A percentile compares a stretch with the other conserved stretches of the same genome.
Evolutionary conservation across 2,329 filamentous ascomycete genomes (phyloP).

Genomic region (Penicillium occitanis): DNA sequence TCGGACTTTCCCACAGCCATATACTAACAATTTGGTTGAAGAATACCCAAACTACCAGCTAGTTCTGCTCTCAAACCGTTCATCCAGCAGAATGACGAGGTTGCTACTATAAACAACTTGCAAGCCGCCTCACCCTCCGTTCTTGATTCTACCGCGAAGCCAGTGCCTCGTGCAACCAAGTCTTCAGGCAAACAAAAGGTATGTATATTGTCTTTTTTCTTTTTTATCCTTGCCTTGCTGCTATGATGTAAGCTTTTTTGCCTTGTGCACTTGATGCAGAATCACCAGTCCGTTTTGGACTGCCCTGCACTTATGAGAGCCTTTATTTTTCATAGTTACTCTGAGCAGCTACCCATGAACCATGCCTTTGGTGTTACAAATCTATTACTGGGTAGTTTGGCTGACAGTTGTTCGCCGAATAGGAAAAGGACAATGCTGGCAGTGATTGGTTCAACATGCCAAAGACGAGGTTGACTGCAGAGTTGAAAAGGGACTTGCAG

Average conservation of each 20-base stretch:
- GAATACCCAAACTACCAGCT: slow-evolving; percentile 53
- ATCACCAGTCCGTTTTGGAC: slow-evolving; percentile 74
- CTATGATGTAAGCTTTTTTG: slow-evolving; percentile 77
- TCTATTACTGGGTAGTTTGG: slow-evolving; percentile 34
- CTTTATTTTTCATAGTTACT: slow-evolving; percentile 69
- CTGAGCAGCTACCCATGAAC: slow-evolving; percentile 48
- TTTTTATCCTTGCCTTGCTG: slow-evolving; percentile 29
- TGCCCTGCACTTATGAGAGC: slow-evolving; percentile 69
- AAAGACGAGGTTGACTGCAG: slow-evolving; percentile 76
- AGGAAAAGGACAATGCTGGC: slow-evolving; percentile 69
- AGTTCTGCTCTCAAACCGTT: slow-evolving; percentile 54
- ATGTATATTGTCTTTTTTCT: slow-evolving; percentile 13
- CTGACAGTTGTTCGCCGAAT: slow-evolving; percentile 12
- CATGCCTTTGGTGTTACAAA: slow-evolving; percentile 15
- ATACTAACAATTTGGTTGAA: slow-evolving; percentile 27
- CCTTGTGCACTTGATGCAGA: slow-evolving; percentile 67
- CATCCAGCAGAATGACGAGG: slow-evolving; percentile 52
- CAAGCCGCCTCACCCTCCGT: slow-evolving; percentile 45
- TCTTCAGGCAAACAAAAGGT: slow-evolving; percentile 8
- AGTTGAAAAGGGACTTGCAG: slow-evolving; percentile 86
- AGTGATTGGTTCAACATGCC: slow-evolving; percentile 85
- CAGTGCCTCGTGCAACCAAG: slow-evolving; percentile 7
- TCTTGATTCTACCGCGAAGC: slow-evolving; percentile 5
- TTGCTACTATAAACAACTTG: slow-evolving; percentile 55
- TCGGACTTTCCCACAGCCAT: neutral